Base-by-base conservation (phyloP, 148 eudicot species). In the Rhododendron simsii region DNA sequence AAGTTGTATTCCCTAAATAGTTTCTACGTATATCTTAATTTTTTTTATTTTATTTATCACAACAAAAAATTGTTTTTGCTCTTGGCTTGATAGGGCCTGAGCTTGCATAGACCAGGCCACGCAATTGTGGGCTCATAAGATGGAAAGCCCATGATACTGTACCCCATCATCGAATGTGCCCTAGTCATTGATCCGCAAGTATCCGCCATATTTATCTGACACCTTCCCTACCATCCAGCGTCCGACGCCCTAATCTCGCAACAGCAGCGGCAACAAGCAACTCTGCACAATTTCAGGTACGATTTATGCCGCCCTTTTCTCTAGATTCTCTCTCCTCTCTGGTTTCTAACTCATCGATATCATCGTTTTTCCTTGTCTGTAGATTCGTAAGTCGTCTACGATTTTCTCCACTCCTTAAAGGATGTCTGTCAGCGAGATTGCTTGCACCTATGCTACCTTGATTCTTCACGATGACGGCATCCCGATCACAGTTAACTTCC, bases 381-480 rank as follows among this genome's bases (percentile, higher is more conserved):
- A 69, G 80, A 59, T 86, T 57, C 1, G 26, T 57, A 16, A 33
- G 16, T 80, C 13, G 61, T 80, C 1, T 48, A 11, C 16, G 14
- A 55, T 76, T 21, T 26, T 73, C 79, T 78, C 69, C 0, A 21
- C 47, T 8, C 69, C 0, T 53, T 37, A 2, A 57, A 89, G 53
- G 61, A 92, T 92, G 94, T 90, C 94, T 1, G 78, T 57, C 74
- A 82, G 91, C 78, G 94, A 92, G 35, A 86, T 88, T n/a, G 94
- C 90, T 63, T 91, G 93, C 91, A 88, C 95, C 82, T 95, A 92
- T 88, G 98, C 98, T 65, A 85, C 92, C 39, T 88, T 95, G 84
- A 91, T 92, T 85, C 95, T 95, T 45, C 88, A 91, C 92, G 98
- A 95, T 44, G 98, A 95, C 53, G 95, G 92, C 48, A 92, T 94